A percentile compares a stretch with the other conserved stretches of the same genome.
Evolutionary conservation across 1,284 basidiomycete species (phyloP).

Genomic region (Tausonia pullulans): DNA sequence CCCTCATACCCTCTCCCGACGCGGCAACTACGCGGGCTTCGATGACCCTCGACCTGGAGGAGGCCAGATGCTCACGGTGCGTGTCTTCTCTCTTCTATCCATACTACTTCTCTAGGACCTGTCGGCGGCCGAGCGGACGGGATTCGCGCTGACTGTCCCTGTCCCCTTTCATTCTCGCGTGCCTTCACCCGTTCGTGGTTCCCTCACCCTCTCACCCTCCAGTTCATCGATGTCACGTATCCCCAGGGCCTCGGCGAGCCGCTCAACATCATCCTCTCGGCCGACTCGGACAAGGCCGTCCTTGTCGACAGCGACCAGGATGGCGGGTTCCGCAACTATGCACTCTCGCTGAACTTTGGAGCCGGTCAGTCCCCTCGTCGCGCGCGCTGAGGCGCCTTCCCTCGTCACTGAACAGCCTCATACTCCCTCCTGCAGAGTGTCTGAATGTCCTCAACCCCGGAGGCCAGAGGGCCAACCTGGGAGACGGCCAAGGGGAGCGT

Average conservation of each 20-base stretch:
- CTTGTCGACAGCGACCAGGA: constrained; percentile 49
- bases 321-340: constrained; percentile 73
- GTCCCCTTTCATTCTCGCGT: neutral
- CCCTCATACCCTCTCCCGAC: too few relatives aligned
- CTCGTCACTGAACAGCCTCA: too few relatives aligned
- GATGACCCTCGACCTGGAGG: neutral
- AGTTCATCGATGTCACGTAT: constrained; percentile 51
- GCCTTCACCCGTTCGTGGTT: neutral
- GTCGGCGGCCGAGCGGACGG: too few relatives aligned
- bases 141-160: too few relatives aligned
- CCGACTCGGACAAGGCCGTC: constrained; percentile 59
- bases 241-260: constrained; percentile 76
- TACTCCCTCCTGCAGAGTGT: constrained; percentile 68
- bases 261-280: constrained; percentile 76
- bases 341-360: constrained; percentile 39
- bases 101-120: too few relatives aligned
- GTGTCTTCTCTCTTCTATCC: neutral
- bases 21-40: neutral
- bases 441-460: constrained; percentile 65
- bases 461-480: constrained; percentile 64
- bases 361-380: neutral
- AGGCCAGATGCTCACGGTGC: constrained; percentile 10
- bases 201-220: neutral
- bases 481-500: constrained; percentile 60
- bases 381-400: too few relatives aligned